Percentiles rank a stretch among this genome's conserved stretches.
Conservation (phyloP, 1,284 basidiomycete species). For the Phylloboletellus chloephorus region DNA sequence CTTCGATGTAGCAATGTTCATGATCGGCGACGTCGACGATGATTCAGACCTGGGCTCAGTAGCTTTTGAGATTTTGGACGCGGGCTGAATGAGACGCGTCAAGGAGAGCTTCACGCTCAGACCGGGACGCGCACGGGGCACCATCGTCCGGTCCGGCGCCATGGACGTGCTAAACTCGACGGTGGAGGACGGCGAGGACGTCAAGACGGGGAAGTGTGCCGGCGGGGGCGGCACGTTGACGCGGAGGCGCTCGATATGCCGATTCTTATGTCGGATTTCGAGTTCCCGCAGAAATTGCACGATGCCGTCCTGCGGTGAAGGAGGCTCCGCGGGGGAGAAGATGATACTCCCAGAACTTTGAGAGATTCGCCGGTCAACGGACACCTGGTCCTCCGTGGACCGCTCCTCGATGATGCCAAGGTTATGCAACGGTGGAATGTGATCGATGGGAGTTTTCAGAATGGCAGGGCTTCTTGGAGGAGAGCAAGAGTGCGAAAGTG, state of each 20-base stretch:
- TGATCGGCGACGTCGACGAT: constrained; percentile 19
- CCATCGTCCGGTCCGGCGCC: constrained; percentile 3
- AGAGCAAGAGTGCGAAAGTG: constrained; percentile 31
- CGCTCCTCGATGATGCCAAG: constrained; percentile 30
- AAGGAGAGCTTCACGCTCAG: constrained; percentile 22
- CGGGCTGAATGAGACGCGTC: constrained; percentile 27
- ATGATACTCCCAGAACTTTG: constrained; percentile 23
- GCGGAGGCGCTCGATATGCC: constrained; percentile 30
- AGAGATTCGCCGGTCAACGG: constrained; percentile 12
- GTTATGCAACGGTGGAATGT: constrained; percentile 9
- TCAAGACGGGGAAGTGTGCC: constrained; percentile 15
- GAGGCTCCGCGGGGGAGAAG: constrained; percentile 20
- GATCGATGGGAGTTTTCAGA: constrained; percentile 27
- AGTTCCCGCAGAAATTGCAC: neutral
- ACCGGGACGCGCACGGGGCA: constrained; percentile 9
- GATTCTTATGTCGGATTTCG: constrained; percentile 22
- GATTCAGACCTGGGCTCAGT: constrained; percentile 9
- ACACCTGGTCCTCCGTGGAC: neutral
- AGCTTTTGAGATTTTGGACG: constrained; percentile 14
- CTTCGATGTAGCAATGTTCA: constrained; percentile 10
- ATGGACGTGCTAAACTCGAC: constrained; percentile 8
- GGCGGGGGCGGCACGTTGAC: constrained; percentile 26
- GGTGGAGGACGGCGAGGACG: constrained; percentile 16
- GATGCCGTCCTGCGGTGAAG: constrained; percentile 5
- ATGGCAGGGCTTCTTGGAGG: constrained; percentile 35